Base-by-base conservation (phyloP, 2,329 filamentous ascomycete genomes). In the Cordyceps tenuipes region DNA sequence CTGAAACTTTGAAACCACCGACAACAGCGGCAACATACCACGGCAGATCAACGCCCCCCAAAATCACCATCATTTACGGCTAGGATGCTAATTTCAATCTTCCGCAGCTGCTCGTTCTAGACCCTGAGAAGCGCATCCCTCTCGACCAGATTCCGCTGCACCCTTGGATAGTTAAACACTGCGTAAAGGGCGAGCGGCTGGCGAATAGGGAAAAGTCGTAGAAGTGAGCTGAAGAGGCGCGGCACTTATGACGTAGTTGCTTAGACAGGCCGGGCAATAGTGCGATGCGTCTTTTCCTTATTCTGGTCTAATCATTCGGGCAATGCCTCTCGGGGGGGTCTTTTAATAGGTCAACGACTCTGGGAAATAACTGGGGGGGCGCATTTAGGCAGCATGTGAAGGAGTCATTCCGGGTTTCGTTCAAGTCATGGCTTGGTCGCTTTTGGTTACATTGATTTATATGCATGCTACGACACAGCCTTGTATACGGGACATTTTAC, bases 131-230 rank as follows among this genome's bases (percentile, higher is more conserved):
- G 80, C 82, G 94, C 65, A 89, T 99, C 67, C 84, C 91, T 3
- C 83, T 99, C 12, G 91, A 96, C 17, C 87, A 96, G 62, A 88
- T 97, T 43, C 87, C 93, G 73, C 81, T 82, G 57, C 94, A 97
- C 72, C 93, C 94, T 19, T 99, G 94, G 94, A 96, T 99, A 68
- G 73, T 97, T 66, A 97, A 97, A 79, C 90, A 97, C 74, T 97
- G 93, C 72, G 81, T 88, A 64, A 85, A 83, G 74, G 79, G 80
- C n/a, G 79, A 82, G 69, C 74, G 79, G 58, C 77, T 77, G 6
- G 66, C 75, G 43, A 81, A 78, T 69, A 77, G 77, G 61, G 82
- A 83, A 66, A 80, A 75, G 71, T 68, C 69, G 59, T 59, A 47
- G 9, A 59, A 49, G 49, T 57, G 43, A 63, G 50, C 50, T 39